Conservation (phyloP, 129 eudicot genomes). For the Pittosporum tobira region DNA sequence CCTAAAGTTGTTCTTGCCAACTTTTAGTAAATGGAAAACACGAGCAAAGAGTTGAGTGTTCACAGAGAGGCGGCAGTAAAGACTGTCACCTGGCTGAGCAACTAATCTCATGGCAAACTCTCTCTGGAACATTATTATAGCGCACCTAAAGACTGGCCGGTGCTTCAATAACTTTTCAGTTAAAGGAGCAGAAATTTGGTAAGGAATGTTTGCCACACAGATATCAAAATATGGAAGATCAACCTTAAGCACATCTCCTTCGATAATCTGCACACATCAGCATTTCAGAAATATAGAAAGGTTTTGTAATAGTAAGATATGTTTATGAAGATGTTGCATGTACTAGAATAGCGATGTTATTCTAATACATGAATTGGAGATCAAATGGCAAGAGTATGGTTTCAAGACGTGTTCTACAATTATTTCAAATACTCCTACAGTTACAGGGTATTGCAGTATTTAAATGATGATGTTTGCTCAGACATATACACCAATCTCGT, state of each 20-base stretch:
- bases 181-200: slow-evolving; percentile 93
- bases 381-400: too few relatives aligned
- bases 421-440: too few relatives aligned
- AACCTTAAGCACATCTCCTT: slow-evolving; percentile 84
- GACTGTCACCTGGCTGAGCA: slow-evolving; percentile 83
- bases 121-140: slow-evolving; percentile 84
- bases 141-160: slow-evolving; percentile 73
- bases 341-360: background rate
- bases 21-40: slow-evolving; percentile 75
- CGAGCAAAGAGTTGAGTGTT: slow-evolving; percentile 85
- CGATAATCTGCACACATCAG: slow-evolving; percentile 49
- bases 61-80: slow-evolving; percentile 86
- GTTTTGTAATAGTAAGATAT: too few relatives aligned
- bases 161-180: slow-evolving; percentile 67
- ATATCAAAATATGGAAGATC: slow-evolving; percentile 93
- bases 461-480: too few relatives aligned
- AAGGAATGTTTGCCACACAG: slow-evolving; percentile 92
- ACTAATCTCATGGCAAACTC: slow-evolving; percentile 96
- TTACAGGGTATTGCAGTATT: too few relatives aligned
- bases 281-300: background rate
- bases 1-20: slow-evolving; percentile 79
- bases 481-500: too few relatives aligned
- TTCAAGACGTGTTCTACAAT: too few relatives aligned
- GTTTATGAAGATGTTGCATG: background rate
- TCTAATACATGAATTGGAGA: too few relatives aligned